phyloP scores from a whole-genome alignment of 345 rosid genomes.

The Trapa incisa region DNA sequence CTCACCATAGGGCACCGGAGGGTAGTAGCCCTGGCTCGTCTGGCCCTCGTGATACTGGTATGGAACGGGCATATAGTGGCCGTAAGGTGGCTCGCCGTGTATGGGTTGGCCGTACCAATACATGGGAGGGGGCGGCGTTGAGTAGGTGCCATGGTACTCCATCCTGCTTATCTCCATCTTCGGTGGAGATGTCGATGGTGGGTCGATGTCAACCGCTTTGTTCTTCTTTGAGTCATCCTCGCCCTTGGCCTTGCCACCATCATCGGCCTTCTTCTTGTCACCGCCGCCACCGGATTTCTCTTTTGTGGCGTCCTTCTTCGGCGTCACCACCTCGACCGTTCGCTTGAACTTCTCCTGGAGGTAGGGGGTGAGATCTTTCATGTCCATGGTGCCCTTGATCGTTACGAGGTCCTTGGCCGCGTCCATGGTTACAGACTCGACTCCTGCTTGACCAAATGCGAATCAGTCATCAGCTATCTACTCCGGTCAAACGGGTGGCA shows the following conservation, averaged over 20 bases:
- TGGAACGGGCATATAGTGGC: conserved; percentile 8
- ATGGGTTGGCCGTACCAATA: conserved; percentile 29
- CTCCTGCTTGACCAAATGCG: conserved; percentile 17
- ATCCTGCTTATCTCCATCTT: conserved; percentile 24
- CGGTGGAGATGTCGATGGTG: background rate
- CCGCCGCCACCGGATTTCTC: background rate
- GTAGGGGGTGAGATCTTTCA: conserved; percentile 18
- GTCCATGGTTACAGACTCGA: conserved; percentile 17
- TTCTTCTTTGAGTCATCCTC: conserved; percentile 9
- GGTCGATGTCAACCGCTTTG: too few species aligned
- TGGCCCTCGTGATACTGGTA: conserved; percentile 5
- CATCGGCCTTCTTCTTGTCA: conserved; percentile 3
- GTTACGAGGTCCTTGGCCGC: conserved; percentile 22
- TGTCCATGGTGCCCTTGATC: conserved; percentile 32
- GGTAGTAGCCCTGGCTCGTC: conserved; percentile 17
- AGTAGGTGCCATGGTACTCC: conserved; percentile 17
- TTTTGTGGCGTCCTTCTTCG: conserved; percentile 14
- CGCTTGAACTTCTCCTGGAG: conserved; percentile 21
- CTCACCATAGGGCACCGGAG: conserved; percentile 9
- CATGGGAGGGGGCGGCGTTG: conserved; percentile 10
- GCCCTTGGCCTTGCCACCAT: background rate
- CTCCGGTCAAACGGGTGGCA: background rate
- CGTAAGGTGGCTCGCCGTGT: background rate
- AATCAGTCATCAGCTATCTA: background rate
- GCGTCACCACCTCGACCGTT: conserved; percentile 19